Evolutionary conservation across 1,284 basidiomycete species (phyloP).

Genomic region (Macrocystidia cucumis): DNA sequence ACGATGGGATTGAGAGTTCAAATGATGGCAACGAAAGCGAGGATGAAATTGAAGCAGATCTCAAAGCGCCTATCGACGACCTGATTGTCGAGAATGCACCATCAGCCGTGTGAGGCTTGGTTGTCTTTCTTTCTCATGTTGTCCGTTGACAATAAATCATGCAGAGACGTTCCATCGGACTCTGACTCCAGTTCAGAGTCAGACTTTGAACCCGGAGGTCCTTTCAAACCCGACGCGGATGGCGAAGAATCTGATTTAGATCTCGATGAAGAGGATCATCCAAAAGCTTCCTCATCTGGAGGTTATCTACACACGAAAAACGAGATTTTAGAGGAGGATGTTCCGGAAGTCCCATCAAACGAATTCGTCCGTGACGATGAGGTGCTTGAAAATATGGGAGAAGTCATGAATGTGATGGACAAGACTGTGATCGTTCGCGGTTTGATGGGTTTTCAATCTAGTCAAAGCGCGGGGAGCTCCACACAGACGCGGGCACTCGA

Average conservation of each 20-base stretch:
- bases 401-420: slow-evolving; percentile 65
- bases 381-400: slow-evolving; percentile 62
- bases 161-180: slow-evolving; percentile 23
- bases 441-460: slow-evolving; percentile 29
- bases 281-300: slow-evolving; percentile 32
- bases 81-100: slow-evolving; percentile 20
- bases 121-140: slow-evolving; percentile 2
- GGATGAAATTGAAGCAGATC: slow-evolving; percentile 59
- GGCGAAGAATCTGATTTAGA: slow-evolving; percentile 14
- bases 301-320: slow-evolving; percentile 56
- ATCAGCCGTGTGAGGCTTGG: slow-evolving; percentile 14
- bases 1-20: slow-evolving; percentile 44
- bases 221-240: slow-evolving; percentile 13
- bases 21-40: slow-evolving; percentile 47
- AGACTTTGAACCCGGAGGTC: slow-evolving; percentile 27
- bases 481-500: too few species aligned
- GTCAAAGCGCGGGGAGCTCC: slow-evolving; percentile 36
- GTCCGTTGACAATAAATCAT: too few species aligned
- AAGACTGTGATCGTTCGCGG: slow-evolving; percentile 68
- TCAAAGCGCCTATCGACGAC: slow-evolving; percentile 32
- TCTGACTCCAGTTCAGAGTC: slow-evolving; percentile 34
- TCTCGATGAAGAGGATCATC: slow-evolving; percentile 40
- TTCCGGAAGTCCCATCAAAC: slow-evolving; percentile 50
- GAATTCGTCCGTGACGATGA: slow-evolving; percentile 51
- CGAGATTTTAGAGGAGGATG: slow-evolving; percentile 43